phyloP scores from a whole-genome alignment of 2,329 filamentous ascomycete species.

The Colletotrichum cuscutae region DNA sequence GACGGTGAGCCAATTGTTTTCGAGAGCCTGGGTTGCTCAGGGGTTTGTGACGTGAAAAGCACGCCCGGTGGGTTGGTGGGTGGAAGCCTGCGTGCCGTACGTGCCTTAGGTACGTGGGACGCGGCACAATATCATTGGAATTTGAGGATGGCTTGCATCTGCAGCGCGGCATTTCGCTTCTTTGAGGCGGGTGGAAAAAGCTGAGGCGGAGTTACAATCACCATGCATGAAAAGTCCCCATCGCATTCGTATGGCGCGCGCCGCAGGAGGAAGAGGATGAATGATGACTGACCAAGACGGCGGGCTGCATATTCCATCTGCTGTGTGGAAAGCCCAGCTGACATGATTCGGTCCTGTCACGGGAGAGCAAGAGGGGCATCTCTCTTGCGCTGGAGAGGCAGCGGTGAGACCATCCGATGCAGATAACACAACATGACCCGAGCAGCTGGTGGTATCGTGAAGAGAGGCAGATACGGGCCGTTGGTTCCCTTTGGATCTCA shows the following conservation, averaged over 20 bases:
- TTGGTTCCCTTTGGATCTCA: not conserved
- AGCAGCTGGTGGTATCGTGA: not conserved
- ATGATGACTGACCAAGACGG: slow-evolving; percentile 23
- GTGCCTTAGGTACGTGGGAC: not conserved
- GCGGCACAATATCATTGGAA: not conserved
- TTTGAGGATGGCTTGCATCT: not conserved
- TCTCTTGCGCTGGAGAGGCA: not conserved
- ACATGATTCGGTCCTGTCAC: slow-evolving; percentile 2
- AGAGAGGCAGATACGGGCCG: not conserved
- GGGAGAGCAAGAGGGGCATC: slow-evolving; percentile 8
- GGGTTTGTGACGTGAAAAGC: not conserved
- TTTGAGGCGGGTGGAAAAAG: not conserved
- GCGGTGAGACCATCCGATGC: slow-evolving; percentile 20
- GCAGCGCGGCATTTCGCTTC: not conserved
- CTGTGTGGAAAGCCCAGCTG: slow-evolving; percentile 3
- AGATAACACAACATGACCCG: not conserved
- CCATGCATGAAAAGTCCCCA: slow-evolving; percentile 3
- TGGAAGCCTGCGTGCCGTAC: not conserved
- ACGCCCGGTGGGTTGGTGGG: slow-evolving; percentile 3
- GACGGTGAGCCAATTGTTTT: not conserved
- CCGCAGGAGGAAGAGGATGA: slow-evolving; percentile 9
- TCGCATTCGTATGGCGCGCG: slow-evolving; percentile 13
- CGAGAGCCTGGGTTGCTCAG: not conserved
- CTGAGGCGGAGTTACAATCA: slow-evolving; percentile 13
- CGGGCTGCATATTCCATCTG: slow-evolving; percentile 2